phyloP scores from a whole-genome alignment of 2,329 filamentous ascomycete genomes.

The Colletotrichum scovillei region DNA sequence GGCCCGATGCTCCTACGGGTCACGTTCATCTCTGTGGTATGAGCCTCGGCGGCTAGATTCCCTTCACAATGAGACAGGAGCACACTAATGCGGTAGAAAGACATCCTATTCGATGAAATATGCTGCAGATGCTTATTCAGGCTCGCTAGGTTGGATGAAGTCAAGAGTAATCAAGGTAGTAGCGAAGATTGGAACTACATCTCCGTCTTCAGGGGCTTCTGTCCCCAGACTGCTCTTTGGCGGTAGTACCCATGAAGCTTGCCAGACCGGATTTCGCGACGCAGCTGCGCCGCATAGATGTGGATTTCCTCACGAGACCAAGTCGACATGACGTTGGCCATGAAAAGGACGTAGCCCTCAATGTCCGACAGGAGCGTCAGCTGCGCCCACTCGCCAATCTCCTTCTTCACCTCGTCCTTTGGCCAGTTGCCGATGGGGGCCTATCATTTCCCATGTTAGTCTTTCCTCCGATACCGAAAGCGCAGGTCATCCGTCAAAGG shows the following conservation, averaged over 20 bases:
- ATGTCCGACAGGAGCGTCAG: conserved; percentile 46
- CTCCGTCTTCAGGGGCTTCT: conserved; percentile 37
- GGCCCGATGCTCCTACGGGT: not conserved
- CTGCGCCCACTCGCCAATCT: conserved; percentile 49
- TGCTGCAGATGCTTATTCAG: not conserved
- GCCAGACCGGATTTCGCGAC: conserved; percentile 44
- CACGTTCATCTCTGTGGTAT: too few species aligned
- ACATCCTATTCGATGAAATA: not conserved
- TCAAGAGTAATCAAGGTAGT: not conserved
- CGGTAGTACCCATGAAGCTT: conserved; percentile 45
- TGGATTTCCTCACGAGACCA: conserved; percentile 49
- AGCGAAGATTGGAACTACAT: not conserved
- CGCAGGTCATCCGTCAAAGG: not conserved
- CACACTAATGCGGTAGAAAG: not conserved
- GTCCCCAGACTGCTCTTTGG: conserved; percentile 44
- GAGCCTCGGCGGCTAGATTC: not conserved
- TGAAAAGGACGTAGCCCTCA: conserved; percentile 47
- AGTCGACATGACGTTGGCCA: conserved; percentile 48
- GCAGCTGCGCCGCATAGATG: conserved; percentile 48
- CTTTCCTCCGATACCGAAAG: not conserved
- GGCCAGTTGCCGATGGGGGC: conserved; percentile 54
- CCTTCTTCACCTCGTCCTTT: conserved; percentile 47
- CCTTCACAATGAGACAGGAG: not conserved
- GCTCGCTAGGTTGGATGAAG: not conserved
- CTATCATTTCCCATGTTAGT: not conserved